These are phyloP conservation scores for Phylloporus sp. DNA, from an alignment of 768 basidiomycete species.

Conservation along the genomic window DNA sequence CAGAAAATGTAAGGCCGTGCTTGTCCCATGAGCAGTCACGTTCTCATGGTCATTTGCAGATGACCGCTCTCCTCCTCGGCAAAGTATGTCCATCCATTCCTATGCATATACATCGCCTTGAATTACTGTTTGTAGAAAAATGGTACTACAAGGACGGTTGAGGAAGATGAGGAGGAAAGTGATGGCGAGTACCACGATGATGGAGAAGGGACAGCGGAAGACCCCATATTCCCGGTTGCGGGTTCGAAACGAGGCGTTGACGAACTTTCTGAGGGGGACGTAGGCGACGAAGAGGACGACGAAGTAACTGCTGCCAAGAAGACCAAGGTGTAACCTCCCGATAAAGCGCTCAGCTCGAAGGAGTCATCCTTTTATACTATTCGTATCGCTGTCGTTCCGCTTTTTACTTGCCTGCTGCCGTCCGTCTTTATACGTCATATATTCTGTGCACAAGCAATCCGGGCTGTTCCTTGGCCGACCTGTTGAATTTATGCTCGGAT, in stretches of 20 bases:
- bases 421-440: conserved; percentile 17
- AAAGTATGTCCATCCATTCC: conserved; percentile 7
- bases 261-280: conserved; percentile 15
- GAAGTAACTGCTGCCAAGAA: conserved; percentile 20
- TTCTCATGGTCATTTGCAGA: conserved; percentile 12
- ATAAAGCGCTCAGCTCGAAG: neutral
- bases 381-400: neutral
- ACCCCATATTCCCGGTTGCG: conserved; percentile 4
- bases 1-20: conserved; percentile 11
- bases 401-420: neutral
- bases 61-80: conserved; percentile 23
- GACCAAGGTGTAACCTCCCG: conserved; percentile 19
- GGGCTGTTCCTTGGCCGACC: too few species aligned
- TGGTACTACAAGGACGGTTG: conserved; percentile 1
- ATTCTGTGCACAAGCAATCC: neutral
- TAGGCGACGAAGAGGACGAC: conserved; percentile 7
- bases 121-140: conserved; percentile 9
- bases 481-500: too few species aligned
- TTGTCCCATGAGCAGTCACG: neutral
- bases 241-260: conserved; percentile 26
- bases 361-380: neutral
- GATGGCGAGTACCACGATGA: conserved; percentile 17
- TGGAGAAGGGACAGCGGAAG: conserved; percentile 7
- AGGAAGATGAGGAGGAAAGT: conserved; percentile 11
- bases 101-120: neutral